Evolutionary conservation across 169 alveolate species (phyloP).

Genomic region (Babesia caballi): DNA sequence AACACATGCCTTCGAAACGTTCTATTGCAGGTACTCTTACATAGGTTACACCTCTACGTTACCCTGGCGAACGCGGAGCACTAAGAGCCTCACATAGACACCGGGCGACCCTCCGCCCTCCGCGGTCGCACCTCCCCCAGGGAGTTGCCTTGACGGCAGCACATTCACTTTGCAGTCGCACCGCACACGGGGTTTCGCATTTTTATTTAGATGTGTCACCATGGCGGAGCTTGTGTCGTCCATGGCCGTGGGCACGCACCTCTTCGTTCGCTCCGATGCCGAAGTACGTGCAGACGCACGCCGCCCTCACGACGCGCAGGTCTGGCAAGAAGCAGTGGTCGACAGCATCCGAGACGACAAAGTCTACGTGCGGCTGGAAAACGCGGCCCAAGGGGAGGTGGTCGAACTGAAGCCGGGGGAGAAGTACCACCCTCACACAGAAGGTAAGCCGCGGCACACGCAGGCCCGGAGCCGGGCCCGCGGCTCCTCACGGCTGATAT

Average conservation of each 20-base stretch:
- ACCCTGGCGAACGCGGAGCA: too few relatives aligned
- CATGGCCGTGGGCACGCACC: slow-evolving; percentile 61
- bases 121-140: too few relatives aligned
- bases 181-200: neutral
- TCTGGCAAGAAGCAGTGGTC: slow-evolving; percentile 62
- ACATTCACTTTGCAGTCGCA: neutral
- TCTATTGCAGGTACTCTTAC: too few relatives aligned
- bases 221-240: slow-evolving; percentile 42
- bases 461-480: too few relatives aligned
- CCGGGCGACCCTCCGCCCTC: too few relatives aligned
- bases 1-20: too few relatives aligned
- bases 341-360: slow-evolving; percentile 28
- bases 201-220: neutral
- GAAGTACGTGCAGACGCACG: slow-evolving; percentile 27
- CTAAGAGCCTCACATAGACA: too few relatives aligned
- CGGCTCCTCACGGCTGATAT: too few relatives aligned
- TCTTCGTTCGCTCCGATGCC: slow-evolving; percentile 57
- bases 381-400: slow-evolving; percentile 11
- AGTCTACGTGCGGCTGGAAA: slow-evolving; percentile 38
- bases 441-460: slow-evolving; percentile 48
- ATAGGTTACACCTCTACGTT: too few relatives aligned
- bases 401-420: slow-evolving; percentile 35
- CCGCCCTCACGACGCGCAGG: slow-evolving; percentile 10
- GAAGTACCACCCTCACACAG: slow-evolving; percentile 56
- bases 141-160: too few relatives aligned